Evolutionary conservation across 164 flowering plant species (phyloP), one percentile per base, ranked within the genome.

Genomic region (Aristolochia contorta): DNA sequence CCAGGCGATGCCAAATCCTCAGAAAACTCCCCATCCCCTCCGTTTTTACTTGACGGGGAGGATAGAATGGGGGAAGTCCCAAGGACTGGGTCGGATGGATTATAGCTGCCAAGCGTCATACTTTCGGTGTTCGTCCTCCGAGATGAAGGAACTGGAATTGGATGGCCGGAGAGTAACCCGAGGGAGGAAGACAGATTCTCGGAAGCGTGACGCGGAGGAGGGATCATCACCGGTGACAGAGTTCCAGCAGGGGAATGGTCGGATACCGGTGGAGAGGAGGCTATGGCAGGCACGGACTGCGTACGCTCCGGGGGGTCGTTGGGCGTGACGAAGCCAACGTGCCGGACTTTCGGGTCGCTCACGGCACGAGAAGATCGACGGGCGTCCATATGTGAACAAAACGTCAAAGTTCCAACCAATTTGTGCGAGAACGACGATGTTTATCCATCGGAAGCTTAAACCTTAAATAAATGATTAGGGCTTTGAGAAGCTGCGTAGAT

Each of bases 181-280:
- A 56, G 7, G 16, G 71, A 67, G 16, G 69, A 54, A 18, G 66
- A 58, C 6, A 72, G 62, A 60, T 66, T 72, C 16, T 79, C 85
- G 19, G 87, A 77, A 19, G 74, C 75, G 55, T 80, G 87, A 24
- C 87, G 84, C 4, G 91, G 69, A 8, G 89, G 96, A 7, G 87
- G 86, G 25, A 86, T 83, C 92, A 83, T 80, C 54, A 86, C 89
- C 1, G 96, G 93, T 14, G 87, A 81, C 18, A 88, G 70, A 8
- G 86, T 81, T 14, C 78, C 67, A 18, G 77, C 67, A 20, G 83
- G 82, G 21, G 88, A 79, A 9, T 64, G 23, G 54, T 68, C 71
- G 20, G 81, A 52, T 18, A 69, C 68, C 25, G 78, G 78, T 9
- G 86, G 78, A n/a, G 58, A 54, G 2, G 84, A 69, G 20, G 60